Evolutionary conservation across 345 rosid species (phyloP).

Genomic region (Psidium friedrichsthalianum): DNA sequence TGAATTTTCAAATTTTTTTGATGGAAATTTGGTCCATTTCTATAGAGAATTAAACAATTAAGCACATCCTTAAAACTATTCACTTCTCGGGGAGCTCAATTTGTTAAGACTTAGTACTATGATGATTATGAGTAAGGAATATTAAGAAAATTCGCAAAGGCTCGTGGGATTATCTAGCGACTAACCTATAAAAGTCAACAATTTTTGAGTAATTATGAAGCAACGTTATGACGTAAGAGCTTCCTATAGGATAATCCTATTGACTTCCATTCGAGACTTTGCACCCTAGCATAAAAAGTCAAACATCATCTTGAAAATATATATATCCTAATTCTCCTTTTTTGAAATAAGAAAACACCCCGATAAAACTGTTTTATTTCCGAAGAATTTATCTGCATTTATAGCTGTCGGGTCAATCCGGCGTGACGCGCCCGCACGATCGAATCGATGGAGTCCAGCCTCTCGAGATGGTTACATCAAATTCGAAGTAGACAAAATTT

Average conservation of each 20-base stretch:
- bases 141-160: neutral
- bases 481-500: neutral
- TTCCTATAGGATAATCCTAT: neutral
- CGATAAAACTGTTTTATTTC: neutral
- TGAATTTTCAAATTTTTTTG: too few relatives aligned
- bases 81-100: neutral
- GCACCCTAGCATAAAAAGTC: neutral
- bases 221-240: neutral
- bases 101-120: neutral
- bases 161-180: neutral
- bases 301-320: neutral
- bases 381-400: accelerated
- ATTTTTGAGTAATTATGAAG: neutral
- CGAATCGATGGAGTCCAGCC: neutral
- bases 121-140: neutral
- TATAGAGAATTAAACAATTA: too few relatives aligned
- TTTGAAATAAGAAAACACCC: neutral
- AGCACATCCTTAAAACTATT: too few relatives aligned
- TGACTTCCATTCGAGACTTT: neutral
- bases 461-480: neutral
- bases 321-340: neutral
- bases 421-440: neutral
- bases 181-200: neutral
- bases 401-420: too few relatives aligned
- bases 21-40: too few relatives aligned